Evolutionary conservation across 2,329 filamentous ascomycete species (phyloP), one percentile per base, ranked within the genome.

Genomic region (Paraconiothyrium brasiliense): DNA sequence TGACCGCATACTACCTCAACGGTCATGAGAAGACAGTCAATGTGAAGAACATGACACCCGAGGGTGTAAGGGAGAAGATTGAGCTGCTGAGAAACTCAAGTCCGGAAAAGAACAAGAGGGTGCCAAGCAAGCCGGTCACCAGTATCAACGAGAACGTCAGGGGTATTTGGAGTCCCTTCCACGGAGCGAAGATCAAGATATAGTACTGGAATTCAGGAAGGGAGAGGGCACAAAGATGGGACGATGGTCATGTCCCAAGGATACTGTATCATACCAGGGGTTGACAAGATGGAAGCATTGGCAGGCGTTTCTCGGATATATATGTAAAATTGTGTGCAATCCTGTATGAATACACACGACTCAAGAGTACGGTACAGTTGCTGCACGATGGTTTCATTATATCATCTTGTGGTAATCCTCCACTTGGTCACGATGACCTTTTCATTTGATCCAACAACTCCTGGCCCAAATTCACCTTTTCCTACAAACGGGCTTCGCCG

Each of bases 1-100:
- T 99, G 72, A 89, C 90, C 71, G 95, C 93, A 60, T 87, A 92
- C 80, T 99, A 97, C 82, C 92, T 98, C 84, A 98, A 97, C 79
- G 94, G 94, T 65, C 86, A 89, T 32, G 86, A 91, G 65, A 95
- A 95, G 79, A 87, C 92, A 10, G 88, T 98, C 56, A 97, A 94
- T 79, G 93, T 98, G 60, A 88, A 91, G 70, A 98, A 97, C 73
- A 80, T 97, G 76, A 89, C 93, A 70, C 87, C 89, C 34, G 87
- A 90, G 62, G 90, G 97, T 78, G 90, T 99, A 41, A 77, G 94
- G 58, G 85, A 92, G 75, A 97, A 97, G 84, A 89, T 86, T 0
- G 85, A 91, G 76, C 78, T 93, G 63, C 77, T 95, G 71, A 85
- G 91, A 62, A 88, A 93, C 76, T 87, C 90, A 24, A 93, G 86